These are phyloP conservation scores for Trichomonascaceae sp. DNA, from an alignment of 1,139 yeast genomes.

Conservation along the genomic window DNA sequence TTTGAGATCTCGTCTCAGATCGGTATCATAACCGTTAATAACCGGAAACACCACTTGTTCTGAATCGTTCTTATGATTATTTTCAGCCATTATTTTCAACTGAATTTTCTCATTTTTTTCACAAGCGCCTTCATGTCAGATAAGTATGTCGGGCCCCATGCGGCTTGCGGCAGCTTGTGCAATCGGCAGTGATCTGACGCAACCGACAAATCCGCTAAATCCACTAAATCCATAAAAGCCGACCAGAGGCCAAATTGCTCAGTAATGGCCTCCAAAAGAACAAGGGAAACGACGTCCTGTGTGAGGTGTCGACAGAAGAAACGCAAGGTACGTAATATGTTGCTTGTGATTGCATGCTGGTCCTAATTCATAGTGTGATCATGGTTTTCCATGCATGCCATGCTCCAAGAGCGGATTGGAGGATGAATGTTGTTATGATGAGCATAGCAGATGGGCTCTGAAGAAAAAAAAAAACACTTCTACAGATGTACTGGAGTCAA, in stretches of 20 bases:
- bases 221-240: not conserved
- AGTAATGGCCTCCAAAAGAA: not conserved
- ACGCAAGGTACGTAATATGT: conserved; percentile 9
- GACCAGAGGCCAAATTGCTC: too few relatives aligned
- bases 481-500: conserved; percentile 1
- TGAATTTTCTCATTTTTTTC: not conserved
- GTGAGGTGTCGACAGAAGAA: conserved; percentile 9
- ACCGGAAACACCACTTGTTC: not conserved
- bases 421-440: conserved; percentile 9
- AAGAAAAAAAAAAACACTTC: conserved; percentile 1
- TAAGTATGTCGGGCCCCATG: not conserved
- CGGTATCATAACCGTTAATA: not conserved
- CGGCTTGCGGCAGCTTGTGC: not conserved
- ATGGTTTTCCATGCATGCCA: conserved; percentile 12
- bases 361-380: conserved; percentile 8
- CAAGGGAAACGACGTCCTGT: conserved; percentile 12
- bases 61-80: not conserved
- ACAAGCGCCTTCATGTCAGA: not conserved
- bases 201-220: not conserved
- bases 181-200: not conserved
- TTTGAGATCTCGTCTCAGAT: conserved; percentile 10
- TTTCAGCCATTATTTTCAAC: not conserved
- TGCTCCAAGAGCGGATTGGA: conserved; percentile 10
- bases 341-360: not conserved
- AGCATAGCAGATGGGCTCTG: conserved; percentile 11